Conservation (phyloP, 768 basidiomycete genomes). For the Stropharia rugosoannulata region DNA sequence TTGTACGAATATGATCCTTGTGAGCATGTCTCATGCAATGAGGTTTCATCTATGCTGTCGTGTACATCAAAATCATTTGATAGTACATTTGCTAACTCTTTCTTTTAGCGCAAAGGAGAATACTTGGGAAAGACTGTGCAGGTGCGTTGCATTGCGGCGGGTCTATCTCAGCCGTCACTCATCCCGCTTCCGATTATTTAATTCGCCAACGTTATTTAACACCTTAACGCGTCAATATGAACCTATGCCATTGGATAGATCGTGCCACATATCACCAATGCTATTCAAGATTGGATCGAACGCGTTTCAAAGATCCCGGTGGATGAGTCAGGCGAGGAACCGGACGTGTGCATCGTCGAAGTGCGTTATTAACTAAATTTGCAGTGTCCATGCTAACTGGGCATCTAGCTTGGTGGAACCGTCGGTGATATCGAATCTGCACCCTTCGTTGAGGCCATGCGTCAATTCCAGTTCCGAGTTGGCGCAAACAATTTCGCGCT, state of each 20-base stretch:
- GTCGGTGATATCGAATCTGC: slow-evolving; percentile 99
- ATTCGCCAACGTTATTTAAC: not conserved
- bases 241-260: slow-evolving; percentile 47
- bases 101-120: slow-evolving; percentile 68
- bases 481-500: slow-evolving; percentile 96
- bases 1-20: not conserved
- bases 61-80: not conserved
- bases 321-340: slow-evolving; percentile 89
- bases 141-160: slow-evolving; percentile 37
- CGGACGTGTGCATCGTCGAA: slow-evolving; percentile 98
- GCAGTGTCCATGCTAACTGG: not conserved
- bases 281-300: slow-evolving; percentile 98
- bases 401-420: slow-evolving; percentile 87
- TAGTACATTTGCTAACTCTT: not conserved
- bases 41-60: not conserved
- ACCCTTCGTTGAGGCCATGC: slow-evolving; percentile 97
- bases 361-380: slow-evolving; percentile 34
- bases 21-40: not conserved
- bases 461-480: slow-evolving; percentile 99
- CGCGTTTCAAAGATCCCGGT: slow-evolving; percentile 93
- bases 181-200: not conserved
- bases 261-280: slow-evolving; percentile 94
- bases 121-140: slow-evolving; percentile 98
- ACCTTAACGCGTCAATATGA: not conserved
- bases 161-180: not conserved